Base-by-base conservation (phyloP, 495 filamentous ascomycete genomes). In the Penicillium steckii region DNA sequence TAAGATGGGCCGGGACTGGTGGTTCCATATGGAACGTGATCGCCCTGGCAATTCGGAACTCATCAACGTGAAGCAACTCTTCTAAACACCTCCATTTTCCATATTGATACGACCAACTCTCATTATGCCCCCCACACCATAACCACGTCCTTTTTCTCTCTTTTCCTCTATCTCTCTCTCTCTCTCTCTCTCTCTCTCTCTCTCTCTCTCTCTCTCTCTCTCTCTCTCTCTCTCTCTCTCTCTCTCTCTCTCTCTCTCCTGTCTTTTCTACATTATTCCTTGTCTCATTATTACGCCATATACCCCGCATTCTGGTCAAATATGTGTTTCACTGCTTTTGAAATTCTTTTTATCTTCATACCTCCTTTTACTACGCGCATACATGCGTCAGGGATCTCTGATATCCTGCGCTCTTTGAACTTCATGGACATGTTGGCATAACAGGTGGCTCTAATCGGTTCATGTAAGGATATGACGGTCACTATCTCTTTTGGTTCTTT, bases 11-110 rank as follows among this genome's bases (percentile, higher is more conserved):
- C 68, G 70, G 13, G 73, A 76, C n/a, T 78, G 75, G 75, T 78
- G 73, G 75, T 76, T 70, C 51, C 75, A 78, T 49, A 70, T 75
- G 59, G 75, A 78, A 54, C 71, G 75, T 21, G 75, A 78, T 45
- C 72, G 75, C 15, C 74, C 70, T 7, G 59, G 61, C 30, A 70
- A 68, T 25, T 46, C 65, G n/a, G 69, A 75, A 26, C 56, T 72
- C 42, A 67, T 76, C 49, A 61, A 71, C 25, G 41, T 67, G 12
- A 66, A 67, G 44, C 67, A 65, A 44, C 70, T 78, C 25, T 75
- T 78, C 37, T 76, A 60, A 70, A 22, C 8, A 26, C 23, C 9
- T 2, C 18, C 18, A 24, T 44, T 24, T 9, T 49, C 37, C 45
- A 46, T 48, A 38, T 13, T 40, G 35, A 46, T 40, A 19, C 26